Percentiles rank a stretch among this genome's conserved stretches.
These are phyloP conservation scores for Botrytis squamosa DNA, from an alignment of 2,329 filamentous ascomycete species.

Conservation along the genomic window DNA sequence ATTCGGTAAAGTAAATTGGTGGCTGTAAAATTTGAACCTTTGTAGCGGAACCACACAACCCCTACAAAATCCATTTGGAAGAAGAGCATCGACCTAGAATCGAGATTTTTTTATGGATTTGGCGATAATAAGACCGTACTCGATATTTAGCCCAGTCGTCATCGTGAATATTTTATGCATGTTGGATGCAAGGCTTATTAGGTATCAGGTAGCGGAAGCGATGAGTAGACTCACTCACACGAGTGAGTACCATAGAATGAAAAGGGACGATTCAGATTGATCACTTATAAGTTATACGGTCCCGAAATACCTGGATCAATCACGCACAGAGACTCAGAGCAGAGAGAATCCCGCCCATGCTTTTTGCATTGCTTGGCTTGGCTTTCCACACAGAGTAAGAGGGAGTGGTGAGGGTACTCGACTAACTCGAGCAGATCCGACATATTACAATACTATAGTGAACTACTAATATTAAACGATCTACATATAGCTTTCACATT, in stretches of 20 bases:
- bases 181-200: conserved; percentile 5
- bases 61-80: not conserved
- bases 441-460: not conserved
- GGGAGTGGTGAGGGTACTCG: not conserved
- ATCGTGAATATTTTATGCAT: conserved; percentile 11
- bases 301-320: not conserved
- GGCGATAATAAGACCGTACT: conserved; percentile 6
- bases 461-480: conserved; percentile 14
- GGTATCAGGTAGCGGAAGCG: not conserved
- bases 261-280: conserved; percentile 3
- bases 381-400: not conserved
- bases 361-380: not conserved
- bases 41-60: not conserved
- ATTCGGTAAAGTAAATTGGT: conserved; percentile 11
- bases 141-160: conserved; percentile 12
- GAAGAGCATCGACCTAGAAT: conserved; percentile 5
- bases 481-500: conserved; percentile 12
- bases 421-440: not conserved
- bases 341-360: not conserved
- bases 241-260: not conserved
- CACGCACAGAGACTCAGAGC: not conserved
- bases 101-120: conserved; percentile 13
- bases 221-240: not conserved
- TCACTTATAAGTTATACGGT: not conserved
- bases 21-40: not conserved